Percentiles rank a stretch among this genome's conserved stretches.
Conservation (phyloP, 2,329 filamentous ascomycete genomes). For the Nigrospora sphaerica region DNA sequence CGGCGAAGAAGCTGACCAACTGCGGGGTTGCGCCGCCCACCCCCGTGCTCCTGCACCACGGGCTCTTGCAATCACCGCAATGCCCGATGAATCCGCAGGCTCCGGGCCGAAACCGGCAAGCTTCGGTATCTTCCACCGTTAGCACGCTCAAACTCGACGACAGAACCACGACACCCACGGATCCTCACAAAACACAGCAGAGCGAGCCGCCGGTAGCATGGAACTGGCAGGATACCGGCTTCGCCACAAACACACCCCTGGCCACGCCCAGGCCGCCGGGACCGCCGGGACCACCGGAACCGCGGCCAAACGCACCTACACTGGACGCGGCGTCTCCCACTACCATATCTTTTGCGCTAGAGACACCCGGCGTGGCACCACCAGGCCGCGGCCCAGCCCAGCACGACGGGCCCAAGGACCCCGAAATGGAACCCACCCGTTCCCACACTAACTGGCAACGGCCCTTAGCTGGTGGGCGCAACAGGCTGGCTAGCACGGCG, state of each 20-base stretch:
- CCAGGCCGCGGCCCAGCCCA: neutral
- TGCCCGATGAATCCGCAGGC: constrained; percentile 5
- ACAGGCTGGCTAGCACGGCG: no score
- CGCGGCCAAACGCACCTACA: neutral
- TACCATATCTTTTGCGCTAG: neutral
- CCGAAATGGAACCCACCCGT: neutral
- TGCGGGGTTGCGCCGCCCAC: constrained; percentile 12
- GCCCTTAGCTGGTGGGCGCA: neutral
- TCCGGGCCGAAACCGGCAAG: constrained; percentile 11
- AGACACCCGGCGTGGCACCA: neutral
- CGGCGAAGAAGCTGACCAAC: constrained; percentile 4
- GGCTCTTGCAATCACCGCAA: constrained; percentile 10
- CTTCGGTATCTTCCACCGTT: constrained; percentile 17
- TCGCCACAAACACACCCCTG: neutral
- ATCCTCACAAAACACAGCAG: neutral
- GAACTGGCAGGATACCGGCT: neutral
- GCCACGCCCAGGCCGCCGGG: neutral
- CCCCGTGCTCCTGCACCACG: constrained; percentile 14
- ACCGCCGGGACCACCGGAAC: neutral
- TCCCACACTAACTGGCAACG: neutral
- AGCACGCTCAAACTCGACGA: constrained; percentile 16
- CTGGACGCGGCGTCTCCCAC: neutral
- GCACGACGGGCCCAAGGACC: neutral
- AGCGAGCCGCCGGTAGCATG: neutral
- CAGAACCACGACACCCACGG: neutral